Base-by-base conservation (phyloP, 2,329 filamentous ascomycete genomes). In the Daldinia sp. region DNA sequence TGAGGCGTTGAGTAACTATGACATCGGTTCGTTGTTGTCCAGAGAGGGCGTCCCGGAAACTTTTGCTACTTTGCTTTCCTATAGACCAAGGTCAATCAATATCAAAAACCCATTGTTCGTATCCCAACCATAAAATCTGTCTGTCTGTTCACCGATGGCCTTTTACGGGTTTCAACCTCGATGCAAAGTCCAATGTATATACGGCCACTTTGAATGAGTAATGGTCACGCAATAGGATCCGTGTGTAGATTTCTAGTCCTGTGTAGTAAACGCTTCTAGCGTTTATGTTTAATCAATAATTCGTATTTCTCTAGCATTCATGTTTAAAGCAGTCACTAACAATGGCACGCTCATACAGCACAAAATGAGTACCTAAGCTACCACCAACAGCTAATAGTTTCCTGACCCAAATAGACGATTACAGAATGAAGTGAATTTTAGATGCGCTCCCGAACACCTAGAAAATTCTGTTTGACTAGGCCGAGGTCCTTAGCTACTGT, bases 1-100 rank as follows among this genome's bases (percentile, higher is more conserved):
- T 41, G 68, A 66, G 68, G 68, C 65, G 68, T 71, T 71, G 63
- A 66, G 55, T 68, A 30, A 46, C 53, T 64, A 39, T 55, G 44
- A 56, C 61, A 62, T 41, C 53, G 60, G 65, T 68, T 71, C 53
- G 39, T 66, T 66, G 44, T 51, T 59, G 46, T 63, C 62, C 62
- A 33, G 46, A 60, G 39, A 51, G 46, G 55, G 58, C 58, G 61
- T 67, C 58, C 41, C 20, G 64, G 64, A 51, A 48, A 48, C 20
- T 56, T 53, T 53, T 58, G n/a, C 59, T 55, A 51, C 64, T 63
- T 67, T 67, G 64, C 54, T 62, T 67, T 67, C 64, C 55, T 60
- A 63, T 63, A 67, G 64, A 63, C 48, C 53, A 56, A 50, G 53
- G 42, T 55, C 33, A 61, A 61, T 55, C 30, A 60, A 66, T 60